Evolutionary conservation across 1,284 basidiomycete genomes (phyloP), one percentile per base, ranked within the genome.

Genomic region (Chalciporus sp.): DNA sequence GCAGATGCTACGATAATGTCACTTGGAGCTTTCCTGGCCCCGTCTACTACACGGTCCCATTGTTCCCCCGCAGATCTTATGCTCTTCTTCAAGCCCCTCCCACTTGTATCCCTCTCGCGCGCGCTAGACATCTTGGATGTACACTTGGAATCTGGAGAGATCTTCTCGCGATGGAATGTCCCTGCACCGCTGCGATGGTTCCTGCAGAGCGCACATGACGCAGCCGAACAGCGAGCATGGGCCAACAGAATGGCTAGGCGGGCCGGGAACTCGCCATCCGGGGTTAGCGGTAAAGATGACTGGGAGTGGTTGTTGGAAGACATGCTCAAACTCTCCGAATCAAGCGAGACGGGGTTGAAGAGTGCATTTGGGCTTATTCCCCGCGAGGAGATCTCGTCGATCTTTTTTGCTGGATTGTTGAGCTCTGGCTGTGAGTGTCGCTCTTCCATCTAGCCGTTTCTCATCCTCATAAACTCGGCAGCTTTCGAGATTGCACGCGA

Each of bases 111-210:
- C 0, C 76, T 97, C 4, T 94, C 93, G 0, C 82, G 84, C 46
- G 85, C 88, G 7, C 80, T 98, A 31, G 95, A 98, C 68, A 84
- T 94, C 46, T 80, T 97, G 45, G 95, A 98, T 70, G 83, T 95
- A 1, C 94, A 97, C 69, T 80, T 98, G n/a, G 92, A 95, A 67
- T 89, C 90, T 1, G 94, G 92, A 14, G 95, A 97, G 72, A 92
- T 94, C 45, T 76, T 98, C 19, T 82, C 91, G 4, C 80, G 92
- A 42, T 97, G 94, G 93, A 82, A 82, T 62, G 89, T 90, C 1
- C 82, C 90, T 17, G 87, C 88, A 1, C 86, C 89, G 6, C 72
- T 96, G 41, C 80, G 85, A 17, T 95, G 93, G 86, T 90, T 97
- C 68, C 74, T 97, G 29, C 90, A 88, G 62, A 92, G 90, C 56